A percentile compares a stretch with the other conserved stretches of the same genome.
Evolutionary conservation across 768 basidiomycete species (phyloP).

Genomic region (Tulasnella sp.): DNA sequence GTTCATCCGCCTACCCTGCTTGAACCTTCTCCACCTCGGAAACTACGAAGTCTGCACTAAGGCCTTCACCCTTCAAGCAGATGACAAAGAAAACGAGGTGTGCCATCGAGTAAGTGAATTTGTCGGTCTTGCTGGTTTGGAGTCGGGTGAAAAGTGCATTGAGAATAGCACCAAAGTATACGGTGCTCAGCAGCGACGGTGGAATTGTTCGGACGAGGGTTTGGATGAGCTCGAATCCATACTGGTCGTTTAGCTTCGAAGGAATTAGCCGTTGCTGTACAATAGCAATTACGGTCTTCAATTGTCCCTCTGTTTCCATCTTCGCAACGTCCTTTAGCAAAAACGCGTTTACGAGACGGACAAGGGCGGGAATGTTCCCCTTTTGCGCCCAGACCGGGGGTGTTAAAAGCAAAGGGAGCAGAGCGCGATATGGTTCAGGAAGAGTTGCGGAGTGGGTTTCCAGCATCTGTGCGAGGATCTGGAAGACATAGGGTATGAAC

Average conservation of each 20-base stretch:
- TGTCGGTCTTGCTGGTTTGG: conserved; percentile 80
- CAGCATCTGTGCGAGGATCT: conserved; percentile 91
- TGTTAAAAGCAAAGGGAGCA: conserved; percentile 73
- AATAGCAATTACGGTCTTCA: conserved; percentile 70
- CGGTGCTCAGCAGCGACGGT: conserved; percentile 54
- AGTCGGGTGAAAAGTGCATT: conserved; percentile 70
- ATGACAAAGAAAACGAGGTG: conserved; percentile 64
- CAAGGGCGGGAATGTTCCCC: conserved; percentile 88
- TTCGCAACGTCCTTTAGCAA: conserved; percentile 52
- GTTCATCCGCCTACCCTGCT: conserved; percentile 50
- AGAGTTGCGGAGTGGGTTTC: conserved; percentile 54
- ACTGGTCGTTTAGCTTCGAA: conserved; percentile 74
- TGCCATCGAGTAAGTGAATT: conserved; percentile 70
- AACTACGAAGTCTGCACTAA: conserved; percentile 71
- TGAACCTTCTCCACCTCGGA: conserved; percentile 74
- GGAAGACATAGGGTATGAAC: conserved; percentile 96
- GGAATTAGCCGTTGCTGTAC: conserved; percentile 83
- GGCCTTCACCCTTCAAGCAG: conserved; percentile 59
- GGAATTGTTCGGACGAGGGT: conserved; percentile 59
- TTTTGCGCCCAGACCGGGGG: conserved; percentile 86
- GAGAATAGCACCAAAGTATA: conserved; percentile 57
- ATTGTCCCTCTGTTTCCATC: conserved; percentile 59
- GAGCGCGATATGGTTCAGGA: conserved; percentile 61
- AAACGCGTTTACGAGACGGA: conserved; percentile 76
- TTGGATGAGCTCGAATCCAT: conserved; percentile 84